Evolutionary conservation across 805 yeast genomes (phyloP).

Genomic region (Spathaspora gorwiae): DNA sequence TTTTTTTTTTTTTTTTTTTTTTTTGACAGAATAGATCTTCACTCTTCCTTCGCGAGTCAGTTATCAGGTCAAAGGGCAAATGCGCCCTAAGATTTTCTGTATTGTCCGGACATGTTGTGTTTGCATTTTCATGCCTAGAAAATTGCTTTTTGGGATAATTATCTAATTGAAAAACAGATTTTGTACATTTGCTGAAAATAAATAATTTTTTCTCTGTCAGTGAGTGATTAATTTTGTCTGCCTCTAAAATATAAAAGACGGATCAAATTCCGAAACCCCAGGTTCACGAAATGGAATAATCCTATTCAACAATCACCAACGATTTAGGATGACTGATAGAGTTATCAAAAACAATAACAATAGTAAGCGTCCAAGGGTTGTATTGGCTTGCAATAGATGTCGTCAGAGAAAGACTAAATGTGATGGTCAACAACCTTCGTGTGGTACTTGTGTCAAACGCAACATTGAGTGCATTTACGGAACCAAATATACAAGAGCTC

Average conservation of each 20-base stretch:
- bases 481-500: slow-evolving; percentile 3
- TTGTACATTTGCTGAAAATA: not conserved
- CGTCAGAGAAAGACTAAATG: slow-evolving; percentile 10
- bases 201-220: not conserved
- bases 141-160: not conserved
- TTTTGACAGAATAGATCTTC: not conserved
- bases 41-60: too few species aligned
- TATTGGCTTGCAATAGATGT: slow-evolving; percentile 10
- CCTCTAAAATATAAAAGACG: not conserved
- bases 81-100: too few species aligned
- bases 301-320: not conserved
- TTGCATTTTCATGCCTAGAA: too few species aligned
- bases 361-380: slow-evolving; percentile 5
- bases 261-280: not conserved
- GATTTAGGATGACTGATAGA: not conserved
- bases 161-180: not conserved
- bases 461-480: slow-evolving; percentile 6
- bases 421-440: slow-evolving; percentile 8
- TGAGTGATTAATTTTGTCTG: not conserved
- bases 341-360: not conserved
- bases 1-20: not conserved
- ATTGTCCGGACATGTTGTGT: too few species aligned
- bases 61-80: too few species aligned
- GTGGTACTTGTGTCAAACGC: slow-evolving; percentile 7
- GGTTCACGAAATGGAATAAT: too few species aligned